Evolutionary conservation across 305 asterid species (phyloP).

Genomic region (Salvia sclarea): DNA sequence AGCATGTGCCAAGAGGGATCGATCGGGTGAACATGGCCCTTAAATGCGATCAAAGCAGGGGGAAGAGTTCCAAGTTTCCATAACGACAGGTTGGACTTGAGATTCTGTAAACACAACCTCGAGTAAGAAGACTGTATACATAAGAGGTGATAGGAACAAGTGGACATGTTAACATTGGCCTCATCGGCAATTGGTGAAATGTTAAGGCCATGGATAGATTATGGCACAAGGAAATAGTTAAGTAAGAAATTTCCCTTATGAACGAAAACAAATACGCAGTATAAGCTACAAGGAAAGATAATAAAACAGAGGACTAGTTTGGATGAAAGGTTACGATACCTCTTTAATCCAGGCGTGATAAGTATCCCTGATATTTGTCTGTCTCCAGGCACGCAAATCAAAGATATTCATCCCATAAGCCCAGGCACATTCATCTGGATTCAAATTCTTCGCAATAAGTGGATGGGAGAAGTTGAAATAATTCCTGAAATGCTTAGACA

Average conservation of each 20-base stretch:
- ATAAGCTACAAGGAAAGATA: background rate
- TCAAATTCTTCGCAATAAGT: slow-evolving; percentile 65
- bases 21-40: slow-evolving; percentile 81
- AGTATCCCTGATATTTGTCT: slow-evolving; percentile 71
- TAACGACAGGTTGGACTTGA: slow-evolving; percentile 82
- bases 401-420: slow-evolving; percentile 98
- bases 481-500: slow-evolving; percentile 88
- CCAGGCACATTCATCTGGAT: slow-evolving; percentile 98
- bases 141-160: background rate
- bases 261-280: background rate
- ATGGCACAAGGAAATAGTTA: background rate
- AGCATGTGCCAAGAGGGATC: slow-evolving; percentile 98
- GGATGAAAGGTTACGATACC: slow-evolving; percentile 44
- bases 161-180: background rate
- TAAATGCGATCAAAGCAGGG: slow-evolving; percentile 95
- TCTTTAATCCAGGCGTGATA: slow-evolving; percentile 93
- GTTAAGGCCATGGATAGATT: background rate
- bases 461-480: slow-evolving; percentile 98
- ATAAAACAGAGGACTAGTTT: slow-evolving; percentile 2
- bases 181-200: background rate
- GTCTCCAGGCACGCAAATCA: slow-evolving; percentile 82
- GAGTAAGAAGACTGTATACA: slow-evolving; percentile 9
- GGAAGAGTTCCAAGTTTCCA: slow-evolving; percentile 99
- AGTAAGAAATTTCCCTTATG: background rate
- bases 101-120: slow-evolving; percentile 63